These are phyloP conservation scores for Plasmodium berghei DNA, from an alignment of 169 alveolate species.

Conservation along the genomic window DNA sequence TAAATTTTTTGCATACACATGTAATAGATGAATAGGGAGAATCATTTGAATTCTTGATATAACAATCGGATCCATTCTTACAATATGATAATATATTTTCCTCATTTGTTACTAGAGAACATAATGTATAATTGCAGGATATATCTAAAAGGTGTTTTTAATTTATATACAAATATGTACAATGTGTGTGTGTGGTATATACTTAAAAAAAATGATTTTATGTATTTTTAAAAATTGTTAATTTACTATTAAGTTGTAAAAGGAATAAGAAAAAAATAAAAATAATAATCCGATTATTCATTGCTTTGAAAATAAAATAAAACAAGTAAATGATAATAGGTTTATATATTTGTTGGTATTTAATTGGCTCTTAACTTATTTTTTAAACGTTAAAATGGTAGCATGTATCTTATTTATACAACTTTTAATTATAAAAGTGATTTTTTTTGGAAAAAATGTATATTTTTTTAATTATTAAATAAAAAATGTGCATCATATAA, in stretches of 20 bases:
- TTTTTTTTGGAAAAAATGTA: too few relatives aligned
- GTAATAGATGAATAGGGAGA: conserved; percentile 31
- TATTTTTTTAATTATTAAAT: too few relatives aligned
- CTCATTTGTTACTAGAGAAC: conserved; percentile 36
- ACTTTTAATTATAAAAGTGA: too few relatives aligned
- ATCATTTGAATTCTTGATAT: conserved; percentile 15
- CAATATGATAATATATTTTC: conserved; percentile 40
- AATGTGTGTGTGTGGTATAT: background rate
- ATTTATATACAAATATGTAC: background rate
- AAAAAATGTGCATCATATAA: too few relatives aligned
- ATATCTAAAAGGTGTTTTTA: conserved; percentile 3
- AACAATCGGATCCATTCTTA: conserved; percentile 53
- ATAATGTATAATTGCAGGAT: conserved; percentile 21
- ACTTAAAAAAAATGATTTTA: background rate
- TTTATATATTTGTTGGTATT: too few relatives aligned
- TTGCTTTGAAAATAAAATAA: conserved; percentile 9
- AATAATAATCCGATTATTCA: conserved; percentile 8
- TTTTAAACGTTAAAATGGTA: too few relatives aligned
- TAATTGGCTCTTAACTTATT: too few relatives aligned
- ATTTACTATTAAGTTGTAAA: conserved; percentile 25
- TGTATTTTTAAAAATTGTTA: background rate
- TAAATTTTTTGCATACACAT: conserved; percentile 50
- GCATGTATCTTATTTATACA: too few relatives aligned
- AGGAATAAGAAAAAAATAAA: background rate
- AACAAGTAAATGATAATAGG: background rate